These are phyloP conservation scores for Apostasia ramifera DNA, from an alignment of 106 monocot genomes.

Conservation along the genomic window DNA sequence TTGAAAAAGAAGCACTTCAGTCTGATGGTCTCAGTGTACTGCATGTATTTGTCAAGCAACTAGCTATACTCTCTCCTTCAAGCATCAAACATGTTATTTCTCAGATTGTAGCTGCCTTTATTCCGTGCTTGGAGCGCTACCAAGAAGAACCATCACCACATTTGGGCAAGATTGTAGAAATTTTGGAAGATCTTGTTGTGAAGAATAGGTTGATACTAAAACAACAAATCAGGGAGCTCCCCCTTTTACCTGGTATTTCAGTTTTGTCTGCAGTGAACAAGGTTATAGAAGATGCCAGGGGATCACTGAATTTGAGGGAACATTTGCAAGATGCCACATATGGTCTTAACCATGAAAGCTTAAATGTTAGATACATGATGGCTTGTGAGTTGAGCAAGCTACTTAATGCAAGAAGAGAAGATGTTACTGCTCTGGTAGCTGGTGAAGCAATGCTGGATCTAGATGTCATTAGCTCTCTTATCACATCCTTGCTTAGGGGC, in stretches of 20 bases:
- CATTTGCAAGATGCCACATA: constrained; percentile 71
- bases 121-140: constrained; percentile 70
- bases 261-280: constrained; percentile 67
- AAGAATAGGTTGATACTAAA: constrained; percentile 49
- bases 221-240: constrained; percentile 84
- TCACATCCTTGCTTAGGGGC: constrained; percentile 73
- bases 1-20: constrained; percentile 86
- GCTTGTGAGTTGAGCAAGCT: constrained; percentile 89
- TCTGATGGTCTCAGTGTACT: constrained; percentile 60
- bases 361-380: constrained; percentile 97
- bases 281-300: constrained; percentile 83
- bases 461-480: constrained; percentile 73
- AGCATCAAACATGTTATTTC: constrained; percentile 87
- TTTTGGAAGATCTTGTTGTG: constrained; percentile 72
- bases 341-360: constrained; percentile 92
- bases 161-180: constrained; percentile 62
- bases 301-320: constrained; percentile 78
- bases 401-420: constrained; percentile 69
- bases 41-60: constrained; percentile 77
- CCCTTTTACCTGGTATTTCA: constrained; percentile 77
- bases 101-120: constrained; percentile 92
- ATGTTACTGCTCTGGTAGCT: constrained; percentile 65
- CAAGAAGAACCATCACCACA: constrained; percentile 41
- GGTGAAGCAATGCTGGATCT: constrained; percentile 70
- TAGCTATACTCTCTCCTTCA: constrained; percentile 69